Evolutionary conservation across 2,329 filamentous ascomycete species (phyloP), one percentile per base, ranked within the genome.

Genomic region (Ascocoryne sarcoides): DNA sequence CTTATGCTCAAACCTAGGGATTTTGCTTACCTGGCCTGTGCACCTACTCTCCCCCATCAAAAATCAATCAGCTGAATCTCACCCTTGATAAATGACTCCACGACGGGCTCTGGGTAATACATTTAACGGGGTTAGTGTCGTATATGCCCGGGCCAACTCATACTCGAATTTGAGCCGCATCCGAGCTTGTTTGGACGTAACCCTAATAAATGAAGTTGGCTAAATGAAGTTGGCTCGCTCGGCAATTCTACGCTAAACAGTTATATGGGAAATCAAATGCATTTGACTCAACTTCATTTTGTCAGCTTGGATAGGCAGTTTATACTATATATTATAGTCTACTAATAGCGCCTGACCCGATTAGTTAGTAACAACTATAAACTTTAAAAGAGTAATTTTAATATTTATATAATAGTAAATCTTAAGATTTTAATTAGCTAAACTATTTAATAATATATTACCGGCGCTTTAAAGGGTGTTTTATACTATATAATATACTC

Each of bases 131-230:
- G 32, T 31, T 41, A 10, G 20, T 20, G 32, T 40, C 32, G 20
- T 26, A 40, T 36, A 40, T 40, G 23, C 31, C n/a, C 5, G 26
- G 38, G 9, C 30, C 14, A 36, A 40, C 32, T 29, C 16, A 36
- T 40, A 40, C 38, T 40, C 32, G 38, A 40, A 20, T 40, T 40
- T 40, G 20, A 40, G 38, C 32, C 32, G 20, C 33, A 40, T 40
- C 23, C 23, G 23, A 40, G 38, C 23, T 26, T 26, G 12, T 26
- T 26, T 26, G 12, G 23, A 26, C 23, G 23, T 26, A 26, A 26
- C 23, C 32, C 33, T 36, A 41, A 36, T 36, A 36, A 36, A 38
- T 21, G 3, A 32, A 42, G 12, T 37, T 42, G 28, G 10, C 17
- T 29, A 34, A 43, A 35, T 43, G 1, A 35, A 43, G 5, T 35